These are phyloP conservation scores for Tephrocybe sp. DNA, from an alignment of 768 basidiomycete species.

Conservation along the genomic window DNA sequence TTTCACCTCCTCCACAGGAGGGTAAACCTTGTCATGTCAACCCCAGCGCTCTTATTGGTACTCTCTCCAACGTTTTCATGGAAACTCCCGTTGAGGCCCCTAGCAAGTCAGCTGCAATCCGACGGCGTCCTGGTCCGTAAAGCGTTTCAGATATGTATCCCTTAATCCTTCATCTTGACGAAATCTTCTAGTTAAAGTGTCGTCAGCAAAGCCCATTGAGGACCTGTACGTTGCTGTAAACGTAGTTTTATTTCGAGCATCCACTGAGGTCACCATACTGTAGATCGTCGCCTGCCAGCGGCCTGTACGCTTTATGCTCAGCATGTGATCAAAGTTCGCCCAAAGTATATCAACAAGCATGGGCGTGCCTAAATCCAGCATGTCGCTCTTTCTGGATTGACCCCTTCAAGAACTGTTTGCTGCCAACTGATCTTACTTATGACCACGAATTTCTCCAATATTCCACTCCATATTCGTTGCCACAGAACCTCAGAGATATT, in stretches of 20 bases:
- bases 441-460: constrained; percentile 45
- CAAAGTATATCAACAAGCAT: constrained; percentile 51
- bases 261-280: not conserved
- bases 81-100: too few relatives aligned
- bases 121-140: not conserved
- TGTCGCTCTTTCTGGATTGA: constrained; percentile 60
- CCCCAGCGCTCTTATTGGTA: not conserved
- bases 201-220: not conserved
- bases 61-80: too few relatives aligned
- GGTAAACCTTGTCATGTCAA: not conserved
- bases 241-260: not conserved
- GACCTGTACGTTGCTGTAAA: not conserved
- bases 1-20: not conserved
- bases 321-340: constrained; percentile 47
- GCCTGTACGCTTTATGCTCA: constrained; percentile 34
- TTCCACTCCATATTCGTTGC: constrained; percentile 29
- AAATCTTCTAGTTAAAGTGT: not conserved
- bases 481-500: constrained; percentile 36
- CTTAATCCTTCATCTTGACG: not conserved
- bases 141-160: not conserved
- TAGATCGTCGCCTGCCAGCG: not conserved
- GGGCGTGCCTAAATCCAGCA: constrained; percentile 63
- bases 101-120: not conserved
- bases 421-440: constrained; percentile 44
- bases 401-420: constrained; percentile 23